phyloP scores from a whole-genome alignment of 768 basidiomycete species.

The Austroboletus eburneus region DNA sequence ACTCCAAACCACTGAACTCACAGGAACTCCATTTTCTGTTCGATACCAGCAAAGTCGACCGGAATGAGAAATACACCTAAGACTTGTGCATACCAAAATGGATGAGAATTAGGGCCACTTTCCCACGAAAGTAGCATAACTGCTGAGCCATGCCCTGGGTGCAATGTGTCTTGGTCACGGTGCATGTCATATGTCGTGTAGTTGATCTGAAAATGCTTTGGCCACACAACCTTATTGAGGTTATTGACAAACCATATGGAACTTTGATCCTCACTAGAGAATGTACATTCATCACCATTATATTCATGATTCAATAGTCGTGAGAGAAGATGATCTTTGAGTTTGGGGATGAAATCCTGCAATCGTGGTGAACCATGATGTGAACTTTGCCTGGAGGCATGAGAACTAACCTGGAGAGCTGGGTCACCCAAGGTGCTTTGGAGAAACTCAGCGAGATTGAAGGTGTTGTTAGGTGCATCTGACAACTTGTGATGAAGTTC shows the following conservation, averaged over 20 bases:
- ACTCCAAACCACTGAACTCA: slow-evolving; percentile 26
- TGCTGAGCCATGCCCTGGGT: slow-evolving; percentile 8
- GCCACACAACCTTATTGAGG: neutral
- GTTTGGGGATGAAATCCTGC: neutral
- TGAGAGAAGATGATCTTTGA: neutral
- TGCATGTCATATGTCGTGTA: neutral
- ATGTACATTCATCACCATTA: neutral
- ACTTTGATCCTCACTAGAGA: neutral
- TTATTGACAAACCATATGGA: neutral
- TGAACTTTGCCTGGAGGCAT: no score
- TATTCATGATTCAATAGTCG: neutral
- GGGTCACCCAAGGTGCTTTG: neutral
- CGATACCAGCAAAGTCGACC: slow-evolving; percentile 2
- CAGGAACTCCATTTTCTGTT: slow-evolving; percentile 17
- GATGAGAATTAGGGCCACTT: slow-evolving; percentile 9
- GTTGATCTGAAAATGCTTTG: neutral
- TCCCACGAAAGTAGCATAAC: slow-evolving; percentile 20
- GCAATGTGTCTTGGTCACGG: slow-evolving; percentile 17
- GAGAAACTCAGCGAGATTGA: neutral
- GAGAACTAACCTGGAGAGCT: neutral
- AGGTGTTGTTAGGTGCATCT: neutral
- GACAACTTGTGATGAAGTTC: neutral
- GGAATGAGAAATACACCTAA: slow-evolving; percentile 19
- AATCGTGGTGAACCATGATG: neutral
- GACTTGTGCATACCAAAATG: slow-evolving; percentile 22